Evolutionary conservation across 1,284 basidiomycete species (phyloP), one percentile per base, ranked within the genome.

Genomic region (Naganishia liquefaciens): DNA sequence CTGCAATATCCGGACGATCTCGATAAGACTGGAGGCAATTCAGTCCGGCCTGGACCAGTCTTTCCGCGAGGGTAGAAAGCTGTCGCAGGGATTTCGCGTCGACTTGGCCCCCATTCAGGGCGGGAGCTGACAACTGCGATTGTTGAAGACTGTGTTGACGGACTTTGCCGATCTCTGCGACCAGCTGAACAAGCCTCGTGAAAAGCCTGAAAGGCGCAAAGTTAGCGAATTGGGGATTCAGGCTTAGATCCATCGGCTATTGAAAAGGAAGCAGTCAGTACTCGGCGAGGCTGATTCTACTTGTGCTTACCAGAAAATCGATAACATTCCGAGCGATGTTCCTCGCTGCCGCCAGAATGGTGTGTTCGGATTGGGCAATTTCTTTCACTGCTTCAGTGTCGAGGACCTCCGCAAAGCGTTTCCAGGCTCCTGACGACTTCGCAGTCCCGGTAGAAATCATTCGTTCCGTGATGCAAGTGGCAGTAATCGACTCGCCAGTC

Each of bases 201-300:
- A 62, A 37, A 30, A 43, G 28, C 13, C 60, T 50, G 13, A 19
- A 19, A 10, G 28, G 39, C 11, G 30, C 60, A 2, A 62, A 52
- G n/a, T 40, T 28, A 5, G 11, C 17, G 28, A 62, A 62, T 33
- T 52, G 49, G 17, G 60, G 50, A 23, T 62, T 62, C 9, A 62
- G 30, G 13, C 50, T 43, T 27, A 62, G 60, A 37, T 62, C 60
- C 49, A 62, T 5, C 4, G 60, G 60, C 60, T 62, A 19, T 33
- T 13, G 17, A 17, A 25, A 10, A n/a, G 11, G 5, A 10, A 21
- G n/a, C n/a, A 3, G 33, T 50, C 21, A 60, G 37, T 46, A 10
- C 46, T 47, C 21, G 5, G 25, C 11, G 3, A 47, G 21, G 3
- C n/a, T 37, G 33, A n/a, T 15, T 17, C 13, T 15, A 9, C 37